phyloP scores from a whole-genome alignment of 306 rosid genomes.

The Cyamopsis tetragonoloba region DNA sequence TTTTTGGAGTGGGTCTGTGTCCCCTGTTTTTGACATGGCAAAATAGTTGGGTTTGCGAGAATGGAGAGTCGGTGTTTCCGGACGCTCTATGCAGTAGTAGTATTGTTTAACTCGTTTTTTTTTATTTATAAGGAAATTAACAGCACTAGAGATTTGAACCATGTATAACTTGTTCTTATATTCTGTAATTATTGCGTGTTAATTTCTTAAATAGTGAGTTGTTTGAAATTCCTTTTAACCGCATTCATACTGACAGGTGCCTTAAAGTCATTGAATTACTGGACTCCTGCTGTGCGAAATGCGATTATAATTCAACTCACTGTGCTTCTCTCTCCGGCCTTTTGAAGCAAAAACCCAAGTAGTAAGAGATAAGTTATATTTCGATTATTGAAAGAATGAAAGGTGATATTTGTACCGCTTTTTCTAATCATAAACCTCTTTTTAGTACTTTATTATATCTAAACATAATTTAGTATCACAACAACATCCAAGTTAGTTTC shows the following conservation, averaged over 20 bases:
- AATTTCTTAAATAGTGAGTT: background rate
- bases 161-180: too few relatives aligned
- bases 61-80: background rate
- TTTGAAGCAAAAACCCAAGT: conserved; percentile 63
- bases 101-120: too few relatives aligned
- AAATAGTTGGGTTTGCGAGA: background rate
- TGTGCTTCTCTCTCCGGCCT: conserved; percentile 87
- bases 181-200: background rate
- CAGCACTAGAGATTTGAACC: too few relatives aligned
- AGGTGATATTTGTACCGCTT: too few relatives aligned
- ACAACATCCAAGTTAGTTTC: too few relatives aligned
- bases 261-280: conserved; percentile 58
- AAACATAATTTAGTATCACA: too few relatives aligned
- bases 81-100: too few relatives aligned
- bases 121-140: too few relatives aligned
- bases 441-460: too few relatives aligned
- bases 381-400: too few relatives aligned
- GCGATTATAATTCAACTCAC: conserved; percentile 72
- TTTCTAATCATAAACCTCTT: too few relatives aligned
- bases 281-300: conserved; percentile 72
- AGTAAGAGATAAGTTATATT: conserved; percentile 10
- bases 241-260: conserved; percentile 47
- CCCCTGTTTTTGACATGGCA: background rate
- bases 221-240: background rate
- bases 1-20: background rate